Base-by-base conservation (phyloP, 1,284 basidiomycete species). In the Phenoliferia sp. region DNA sequence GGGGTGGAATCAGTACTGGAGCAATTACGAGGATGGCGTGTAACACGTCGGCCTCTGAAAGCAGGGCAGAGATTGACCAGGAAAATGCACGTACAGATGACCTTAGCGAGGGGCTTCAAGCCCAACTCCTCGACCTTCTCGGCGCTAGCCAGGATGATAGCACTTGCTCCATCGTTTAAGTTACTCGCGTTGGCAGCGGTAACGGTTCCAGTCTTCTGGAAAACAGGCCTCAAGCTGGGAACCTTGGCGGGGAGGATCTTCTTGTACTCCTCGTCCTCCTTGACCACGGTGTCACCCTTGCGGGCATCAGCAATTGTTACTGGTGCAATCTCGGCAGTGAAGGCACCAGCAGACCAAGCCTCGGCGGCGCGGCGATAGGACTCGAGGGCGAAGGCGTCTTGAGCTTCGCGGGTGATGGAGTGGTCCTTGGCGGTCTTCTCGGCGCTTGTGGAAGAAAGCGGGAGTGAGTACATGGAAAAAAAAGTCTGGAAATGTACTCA, bases 221-320 rank as follows among this genome's bases (percentile, higher is more conserved):
- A 82, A 16, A 80, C 81, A 52, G 80, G 80, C 63, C 76, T 76
- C 31, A 82, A 74, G 10, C 75, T 68, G 29, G 76, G 72, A 52
- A 82, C 74, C 76, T 82, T 82, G 64, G 80, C 80, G 39, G 78
- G 70, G 73, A 79, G 77, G 74, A 82, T 76, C 66, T 79, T 80
- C 75, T 80, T 98, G 86, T 93, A 98, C 79, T 99, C 95, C 81
- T 99, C 96, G 78, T 99, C 96, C 82, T 99, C 94, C 74, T 84
- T 85, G 64, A 96, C 85, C 67, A 97, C 80, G 39, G 86, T 88
- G 78, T 97, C 91, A 52, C 93, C 94, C 83, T 95, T 96, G 84
- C 92, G 92, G 77, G 89, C 88, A 83, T 96, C 95, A 32, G 61
- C 62, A 82, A 97, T 86, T 17, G 88, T 89, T n/a, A 99, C 87